Evolutionary conservation across 169 alveolate genomes (phyloP).

Genomic region (Cryptosporidium bovis): DNA sequence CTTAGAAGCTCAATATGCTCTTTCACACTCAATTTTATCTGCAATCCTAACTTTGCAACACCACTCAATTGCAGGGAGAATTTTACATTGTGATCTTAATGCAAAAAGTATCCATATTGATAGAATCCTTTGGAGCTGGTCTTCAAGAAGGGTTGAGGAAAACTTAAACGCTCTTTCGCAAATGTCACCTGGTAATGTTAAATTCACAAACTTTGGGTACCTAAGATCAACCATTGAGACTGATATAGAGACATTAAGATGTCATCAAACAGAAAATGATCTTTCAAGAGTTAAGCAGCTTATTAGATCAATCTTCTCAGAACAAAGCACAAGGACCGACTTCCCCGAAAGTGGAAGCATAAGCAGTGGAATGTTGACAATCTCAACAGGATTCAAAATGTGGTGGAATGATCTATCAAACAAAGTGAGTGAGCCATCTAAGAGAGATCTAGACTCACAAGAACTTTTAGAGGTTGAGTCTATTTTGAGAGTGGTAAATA

Average conservation of each 20-base stretch:
- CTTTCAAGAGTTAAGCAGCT: constrained; percentile 34
- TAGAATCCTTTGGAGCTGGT: constrained; percentile 69
- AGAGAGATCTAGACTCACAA: background rate
- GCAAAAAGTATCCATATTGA: constrained; percentile 54
- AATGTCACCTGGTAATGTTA: constrained; percentile 44
- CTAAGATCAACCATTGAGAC: constrained; percentile 49
- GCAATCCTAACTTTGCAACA: constrained; percentile 60
- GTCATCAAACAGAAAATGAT: constrained; percentile 61
- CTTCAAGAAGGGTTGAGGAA: constrained; percentile 29
- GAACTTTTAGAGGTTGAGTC: constrained; percentile 36
- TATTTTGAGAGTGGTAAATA: constrained; percentile 40
- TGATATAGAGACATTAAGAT: constrained; percentile 13
- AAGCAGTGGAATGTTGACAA: constrained; percentile 31
- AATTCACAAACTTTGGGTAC: constrained; percentile 61
- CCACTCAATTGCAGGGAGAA: constrained; percentile 68
- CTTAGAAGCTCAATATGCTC: constrained; percentile 51
- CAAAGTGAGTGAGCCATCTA: constrained; percentile 3
- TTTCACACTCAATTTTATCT: constrained; percentile 37
- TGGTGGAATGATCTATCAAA: constrained; percentile 59
- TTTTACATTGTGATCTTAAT: constrained; percentile 58
- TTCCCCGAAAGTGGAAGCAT: constrained; percentile 51
- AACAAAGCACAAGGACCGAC: constrained; percentile 48
- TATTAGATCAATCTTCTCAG: constrained; percentile 28
- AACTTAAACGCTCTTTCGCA: constrained; percentile 29
- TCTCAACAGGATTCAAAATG: constrained; percentile 42